Evolutionary conservation across 2,329 filamentous ascomycete species (phyloP).

Genomic region (Leptodontidium sp.): DNA sequence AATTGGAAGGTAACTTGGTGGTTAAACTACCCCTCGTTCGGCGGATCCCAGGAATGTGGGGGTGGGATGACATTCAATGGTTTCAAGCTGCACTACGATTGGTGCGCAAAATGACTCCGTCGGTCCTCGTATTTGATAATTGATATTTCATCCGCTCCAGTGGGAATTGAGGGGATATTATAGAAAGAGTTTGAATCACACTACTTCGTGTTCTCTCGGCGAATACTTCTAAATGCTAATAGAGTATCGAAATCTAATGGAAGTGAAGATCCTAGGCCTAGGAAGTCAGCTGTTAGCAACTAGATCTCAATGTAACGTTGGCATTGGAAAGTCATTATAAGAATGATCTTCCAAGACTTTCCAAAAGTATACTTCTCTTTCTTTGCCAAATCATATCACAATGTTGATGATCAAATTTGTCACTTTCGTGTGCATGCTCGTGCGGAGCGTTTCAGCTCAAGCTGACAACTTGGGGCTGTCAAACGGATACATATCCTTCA

Average conservation of each 20-base stretch:
- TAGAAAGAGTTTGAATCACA: too few relatives aligned
- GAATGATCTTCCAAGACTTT: neutral
- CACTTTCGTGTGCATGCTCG: neutral
- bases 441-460: neutral
- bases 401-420: constrained; percentile 5
- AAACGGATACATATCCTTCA: constrained; percentile 28
- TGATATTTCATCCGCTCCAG: too few relatives aligned
- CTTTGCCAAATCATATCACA: neutral
- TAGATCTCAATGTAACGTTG: neutral
- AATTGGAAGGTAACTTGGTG: too few relatives aligned
- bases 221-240: too few relatives aligned
- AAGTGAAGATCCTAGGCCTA: too few relatives aligned
- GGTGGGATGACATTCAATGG: too few relatives aligned
- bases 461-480: constrained; percentile 13
- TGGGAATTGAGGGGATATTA: too few relatives aligned
- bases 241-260: too few relatives aligned
- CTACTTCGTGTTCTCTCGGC: too few relatives aligned
- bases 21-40: too few relatives aligned
- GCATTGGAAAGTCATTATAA: neutral
- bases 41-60: too few relatives aligned
- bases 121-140: neutral
- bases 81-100: neutral
- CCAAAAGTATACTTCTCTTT: neutral
- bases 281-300: neutral
- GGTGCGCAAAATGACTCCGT: neutral